Evolutionary conservation across 2,329 filamentous ascomycete genomes (phyloP), one percentile per base, ranked within the genome.

Genomic region (Furcasterigmium sp.): DNA sequence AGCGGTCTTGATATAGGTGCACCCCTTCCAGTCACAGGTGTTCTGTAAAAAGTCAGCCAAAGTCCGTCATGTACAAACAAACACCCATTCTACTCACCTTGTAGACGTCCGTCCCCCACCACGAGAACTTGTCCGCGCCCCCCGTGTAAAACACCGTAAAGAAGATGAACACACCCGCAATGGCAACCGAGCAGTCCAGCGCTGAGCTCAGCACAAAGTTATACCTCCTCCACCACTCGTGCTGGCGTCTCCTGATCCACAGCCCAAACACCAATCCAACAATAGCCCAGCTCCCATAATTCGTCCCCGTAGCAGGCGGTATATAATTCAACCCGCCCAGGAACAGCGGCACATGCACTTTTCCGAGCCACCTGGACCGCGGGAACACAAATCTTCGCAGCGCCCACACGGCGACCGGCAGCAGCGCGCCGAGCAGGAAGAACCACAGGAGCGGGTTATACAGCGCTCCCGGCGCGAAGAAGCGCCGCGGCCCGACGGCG

Each of bases 401-500:
- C n/a, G 70, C 37, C 51, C 69, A 76, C 46, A 77, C 65, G 1
- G 64, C 25, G 1, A 77, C 47, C 0, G 78, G 78, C 0, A 75
- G 55, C 3, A 69, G 17, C 5, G 66, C 65, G 1, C 78, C 76
- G 2, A 75, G 60, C 17, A 79, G 59, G 61, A 72, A 81, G 61
- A 77, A 79, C 58, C 64, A 78, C 39, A 73, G 64, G 15, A 80
- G 58, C 0, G 60, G 52, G 0, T 64, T 60, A 52, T 81, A 80
- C 5, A 77, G 60, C 3, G 69, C 63, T 3, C 71, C 73, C 0
- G 64, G 54, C 1, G 69, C 70, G 53, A 80, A 80, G 53, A 81
- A 75, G 2, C 76, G 66, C 2, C 63, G 56, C 1, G 78, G 77
- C 0, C 77, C 78, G 19, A 81, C 74, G 14, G 74, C 62, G 25